These are phyloP conservation scores for Irpex sp. DNA, from an alignment of 1,284 basidiomycete species.

Conservation along the genomic window DNA sequence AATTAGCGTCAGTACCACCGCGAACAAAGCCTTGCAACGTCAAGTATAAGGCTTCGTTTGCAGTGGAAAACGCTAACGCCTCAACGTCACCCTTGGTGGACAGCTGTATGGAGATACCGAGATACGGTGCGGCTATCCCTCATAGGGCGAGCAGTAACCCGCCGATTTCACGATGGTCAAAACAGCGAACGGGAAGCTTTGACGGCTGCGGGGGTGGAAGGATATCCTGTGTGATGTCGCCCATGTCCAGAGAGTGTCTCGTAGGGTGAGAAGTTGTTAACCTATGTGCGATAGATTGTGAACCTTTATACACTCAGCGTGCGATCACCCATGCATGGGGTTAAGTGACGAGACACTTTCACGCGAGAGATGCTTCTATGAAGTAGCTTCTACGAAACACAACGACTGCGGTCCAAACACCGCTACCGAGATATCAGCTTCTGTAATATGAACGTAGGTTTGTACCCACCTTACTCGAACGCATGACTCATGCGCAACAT, in stretches of 20 bases:
- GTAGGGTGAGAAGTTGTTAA: too few relatives aligned
- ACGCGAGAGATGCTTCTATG: too few relatives aligned
- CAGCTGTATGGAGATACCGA: conserved; percentile 4
- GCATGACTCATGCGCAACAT: too few relatives aligned
- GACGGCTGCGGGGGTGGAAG: background rate
- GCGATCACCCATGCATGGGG: too few relatives aligned
- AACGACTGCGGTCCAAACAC: too few relatives aligned
- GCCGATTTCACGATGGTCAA: background rate
- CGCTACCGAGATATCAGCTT: too few relatives aligned
- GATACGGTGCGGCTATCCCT: background rate
- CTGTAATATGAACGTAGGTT: too few relatives aligned
- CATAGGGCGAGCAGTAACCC: background rate
- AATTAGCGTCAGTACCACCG: background rate
- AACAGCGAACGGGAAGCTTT: background rate
- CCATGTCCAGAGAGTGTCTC: background rate
- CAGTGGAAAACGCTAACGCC: conserved; percentile 1
- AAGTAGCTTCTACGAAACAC: too few relatives aligned
- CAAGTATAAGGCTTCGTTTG: background rate
- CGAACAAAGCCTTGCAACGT: background rate
- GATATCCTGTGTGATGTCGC: background rate
- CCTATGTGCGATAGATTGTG: too few relatives aligned
- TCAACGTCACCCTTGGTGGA: background rate
- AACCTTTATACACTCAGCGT: too few relatives aligned
- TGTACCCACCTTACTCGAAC: too few relatives aligned
- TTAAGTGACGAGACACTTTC: too few relatives aligned